Percentiles rank a stretch among this genome's conserved stretches.
These are phyloP conservation scores for Colletotrichum limetticola DNA, from an alignment of 2,329 filamentous ascomycete species.

Conservation along the genomic window DNA sequence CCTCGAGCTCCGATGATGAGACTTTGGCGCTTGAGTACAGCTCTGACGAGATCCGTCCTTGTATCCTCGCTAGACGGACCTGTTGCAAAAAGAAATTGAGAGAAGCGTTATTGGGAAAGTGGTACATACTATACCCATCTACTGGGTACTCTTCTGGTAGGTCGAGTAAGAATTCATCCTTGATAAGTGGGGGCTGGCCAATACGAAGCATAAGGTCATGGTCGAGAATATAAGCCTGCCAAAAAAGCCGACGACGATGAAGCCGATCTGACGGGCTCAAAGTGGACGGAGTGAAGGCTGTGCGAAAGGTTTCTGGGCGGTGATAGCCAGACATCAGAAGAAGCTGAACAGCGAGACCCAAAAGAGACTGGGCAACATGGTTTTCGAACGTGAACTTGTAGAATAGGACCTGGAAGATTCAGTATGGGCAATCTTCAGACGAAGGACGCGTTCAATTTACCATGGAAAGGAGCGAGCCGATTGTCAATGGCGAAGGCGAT, in stretches of 20 bases:
- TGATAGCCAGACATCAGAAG: slow-evolving; percentile 9
- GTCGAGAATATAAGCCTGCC: slow-evolving; percentile 1
- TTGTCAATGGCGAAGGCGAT: slow-evolving; percentile 1
- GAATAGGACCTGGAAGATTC: not conserved
- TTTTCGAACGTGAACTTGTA: not conserved
- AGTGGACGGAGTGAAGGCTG: not conserved
- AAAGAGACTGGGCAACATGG: not conserved
- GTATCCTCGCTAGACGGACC: not conserved
- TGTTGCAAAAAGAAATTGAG: slow-evolving; percentile 5
- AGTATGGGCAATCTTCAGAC: not conserved
- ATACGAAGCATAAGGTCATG: slow-evolving; percentile 14
- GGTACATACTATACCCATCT: not conserved
- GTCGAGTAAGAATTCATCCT: slow-evolving; percentile 8
- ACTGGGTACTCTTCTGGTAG: not conserved
- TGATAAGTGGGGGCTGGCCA: slow-evolving; percentile 8
- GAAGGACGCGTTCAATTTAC: not conserved
- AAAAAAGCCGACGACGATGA: not conserved
- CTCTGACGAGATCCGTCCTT: not conserved
- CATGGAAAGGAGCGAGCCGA: slow-evolving; percentile 5
- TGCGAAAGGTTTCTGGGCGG: not conserved
- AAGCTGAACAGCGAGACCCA: not conserved
- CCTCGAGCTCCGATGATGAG: not conserved
- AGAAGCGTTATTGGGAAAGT: not conserved
- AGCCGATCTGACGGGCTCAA: not conserved
- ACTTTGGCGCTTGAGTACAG: not conserved